A percentile compares a stretch with the other conserved stretches of the same genome.
These are phyloP conservation scores for Pleurotus pulmonarius DNA, from an alignment of 768 basidiomycete species.

Conservation along the genomic window DNA sequence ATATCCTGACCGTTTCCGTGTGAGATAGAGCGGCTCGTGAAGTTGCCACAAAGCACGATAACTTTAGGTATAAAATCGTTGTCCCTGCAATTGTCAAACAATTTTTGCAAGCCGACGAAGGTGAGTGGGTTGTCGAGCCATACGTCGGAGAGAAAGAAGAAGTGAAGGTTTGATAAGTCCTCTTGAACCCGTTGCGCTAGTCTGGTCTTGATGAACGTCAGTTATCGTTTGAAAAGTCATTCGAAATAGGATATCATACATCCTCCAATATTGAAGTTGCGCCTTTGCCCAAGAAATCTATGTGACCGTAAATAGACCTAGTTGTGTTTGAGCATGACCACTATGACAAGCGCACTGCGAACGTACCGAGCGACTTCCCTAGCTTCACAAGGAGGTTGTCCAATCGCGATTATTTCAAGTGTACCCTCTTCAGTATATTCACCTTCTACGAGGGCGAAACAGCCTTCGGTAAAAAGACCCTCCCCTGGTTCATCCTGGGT, in stretches of 20 bases:
- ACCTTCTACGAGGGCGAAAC: conserved; percentile 92
- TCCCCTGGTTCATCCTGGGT: conserved; percentile 83
- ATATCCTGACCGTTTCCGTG: conserved; percentile 78
- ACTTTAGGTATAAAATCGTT: conserved; percentile 84
- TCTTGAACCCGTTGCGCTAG: conserved; percentile 58
- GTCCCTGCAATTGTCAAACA: conserved; percentile 90
- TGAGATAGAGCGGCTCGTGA: conserved; percentile 77
- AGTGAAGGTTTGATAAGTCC: conserved; percentile 73
- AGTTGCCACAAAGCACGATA: conserved; percentile 93
- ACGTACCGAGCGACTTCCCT: conserved; percentile 76
- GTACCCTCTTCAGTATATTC: conserved; percentile 92
- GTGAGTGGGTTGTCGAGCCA: conserved; percentile 92
- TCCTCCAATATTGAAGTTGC: conserved; percentile 89
- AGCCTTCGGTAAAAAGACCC: conserved; percentile 95
- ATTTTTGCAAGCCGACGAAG: conserved; percentile 69
- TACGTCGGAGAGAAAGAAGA: conserved; percentile 94
- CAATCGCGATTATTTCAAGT: conserved; percentile 88
- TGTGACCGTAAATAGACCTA: conserved; percentile 92
- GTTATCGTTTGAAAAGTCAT: background rate
- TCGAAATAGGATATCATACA: conserved; percentile 39
- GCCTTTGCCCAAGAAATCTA: conserved; percentile 96
- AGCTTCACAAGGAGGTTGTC: conserved; percentile 95
- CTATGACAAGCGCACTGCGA: too few relatives aligned
- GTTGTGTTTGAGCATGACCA: conserved; percentile 10
- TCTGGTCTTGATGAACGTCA: conserved; percentile 42